These are phyloP conservation scores for Elymus sibiricus DNA, from an alignment of 176 grass and related monocot genomes.

Conservation along the genomic window DNA sequence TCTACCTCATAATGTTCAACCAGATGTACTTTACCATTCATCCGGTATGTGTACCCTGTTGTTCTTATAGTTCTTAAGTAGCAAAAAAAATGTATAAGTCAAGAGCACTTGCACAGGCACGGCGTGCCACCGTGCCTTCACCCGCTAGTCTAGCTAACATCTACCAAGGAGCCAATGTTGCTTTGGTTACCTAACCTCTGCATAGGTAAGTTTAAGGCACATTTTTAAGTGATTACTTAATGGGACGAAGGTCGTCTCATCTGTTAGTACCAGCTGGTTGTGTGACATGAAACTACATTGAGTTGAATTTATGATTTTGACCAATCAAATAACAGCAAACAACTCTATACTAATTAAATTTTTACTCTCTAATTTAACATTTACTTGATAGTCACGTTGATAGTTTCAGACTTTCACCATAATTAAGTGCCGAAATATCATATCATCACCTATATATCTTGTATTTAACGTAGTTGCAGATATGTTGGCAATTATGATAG, in stretches of 20 bases:
- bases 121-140: too few species aligned
- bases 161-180: conserved; percentile 33
- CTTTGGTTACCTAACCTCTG: conserved; percentile 38
- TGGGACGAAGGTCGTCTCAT: conserved; percentile 26
- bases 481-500: too few species aligned
- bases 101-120: too few species aligned
- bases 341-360: not conserved
- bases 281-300: conserved; percentile 18
- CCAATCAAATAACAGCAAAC: not conserved
- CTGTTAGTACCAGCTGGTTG: conserved; percentile 4
- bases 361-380: too few species aligned
- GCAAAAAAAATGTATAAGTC: too few species aligned
- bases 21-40: too few species aligned
- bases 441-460: too few species aligned
- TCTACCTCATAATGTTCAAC: too few species aligned
- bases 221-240: conserved; percentile 32
- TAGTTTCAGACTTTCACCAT: not conserved
- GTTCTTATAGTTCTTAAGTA: too few species aligned
- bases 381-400: not conserved
- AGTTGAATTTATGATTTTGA: not conserved
- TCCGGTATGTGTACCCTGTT: too few species aligned
- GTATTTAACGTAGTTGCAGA: too few species aligned
- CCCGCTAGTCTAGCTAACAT: not conserved
- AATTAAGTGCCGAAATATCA: not conserved
- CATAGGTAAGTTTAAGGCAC: conserved; percentile 21